Evolutionary conservation across 768 basidiomycete species (phyloP), one percentile per base, ranked within the genome.

Genomic region (Boletus coccyginus): DNA sequence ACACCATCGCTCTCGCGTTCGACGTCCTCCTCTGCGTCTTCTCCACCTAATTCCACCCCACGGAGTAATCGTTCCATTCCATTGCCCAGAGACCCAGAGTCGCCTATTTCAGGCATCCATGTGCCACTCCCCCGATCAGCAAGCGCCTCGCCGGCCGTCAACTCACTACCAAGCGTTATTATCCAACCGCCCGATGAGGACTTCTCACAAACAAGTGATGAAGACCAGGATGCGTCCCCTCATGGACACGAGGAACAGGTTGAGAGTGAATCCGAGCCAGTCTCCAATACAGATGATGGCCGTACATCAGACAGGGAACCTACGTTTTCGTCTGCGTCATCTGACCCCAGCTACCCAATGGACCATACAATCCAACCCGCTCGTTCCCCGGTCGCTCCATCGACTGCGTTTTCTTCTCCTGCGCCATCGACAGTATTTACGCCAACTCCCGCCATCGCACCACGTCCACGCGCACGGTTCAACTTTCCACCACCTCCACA

Each of bases 241-340:
- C 2, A 38, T 7, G 38, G 3, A 7, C 7, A 52, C 5, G 63
- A 63, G 16, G 55, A 64, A 1, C 55, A 52, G 12, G 27, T 47
- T 4, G 61, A 70, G 49, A 70, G 62, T 38, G 68, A 63, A 32
- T 50, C 42, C 17, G 70, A 71, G 44, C 64, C 13, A 16, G 47
- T 39, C 35, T 54, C 54, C 41, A 66, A 64, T 48, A 56, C 58
- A 9, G 68, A 73, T 27, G 67, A 67, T 42, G 61, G 45, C 62
- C 71, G 21, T 62, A 68, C 55, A 9, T 60, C 56, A 33, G 69
- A 70, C 24, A 71, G 66, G 36, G 86, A 88, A 48, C 85, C 87
- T 6, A 90, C 88, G 0, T 90, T 90, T 64, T 88, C 88, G 0
- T 88, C 88, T 11, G 85, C 87, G 35, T 85, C 80, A 14, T 81